Evolutionary conservation across 208 protist species (phyloP).

Genomic region (Crithidia bombi): DNA sequence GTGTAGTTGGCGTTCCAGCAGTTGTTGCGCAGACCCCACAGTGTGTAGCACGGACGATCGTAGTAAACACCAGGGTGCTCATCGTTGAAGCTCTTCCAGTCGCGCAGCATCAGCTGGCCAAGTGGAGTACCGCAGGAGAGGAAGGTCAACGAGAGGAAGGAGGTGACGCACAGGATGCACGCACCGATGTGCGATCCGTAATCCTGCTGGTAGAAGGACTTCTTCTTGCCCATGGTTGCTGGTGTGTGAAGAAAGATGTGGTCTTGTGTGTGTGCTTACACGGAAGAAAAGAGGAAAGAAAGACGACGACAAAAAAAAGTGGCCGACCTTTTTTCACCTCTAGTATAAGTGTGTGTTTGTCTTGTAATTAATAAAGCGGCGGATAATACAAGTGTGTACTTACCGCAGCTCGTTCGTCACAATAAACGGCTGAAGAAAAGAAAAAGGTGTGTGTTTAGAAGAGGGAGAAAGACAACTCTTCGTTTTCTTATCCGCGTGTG

Average conservation of each 20-base stretch:
- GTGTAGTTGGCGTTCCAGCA: slow-evolving; percentile 56
- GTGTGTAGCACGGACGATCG: slow-evolving; percentile 50
- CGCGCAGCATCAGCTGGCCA: slow-evolving; percentile 42
- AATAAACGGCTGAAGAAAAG: slow-evolving; percentile 3
- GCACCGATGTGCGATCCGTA: slow-evolving; percentile 63
- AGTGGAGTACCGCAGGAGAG: slow-evolving; percentile 53
- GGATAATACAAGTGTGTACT: slow-evolving; percentile 22
- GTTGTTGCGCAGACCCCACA: slow-evolving; percentile 54
- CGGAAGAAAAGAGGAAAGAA: background rate
- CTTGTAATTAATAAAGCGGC: slow-evolving; percentile 19
- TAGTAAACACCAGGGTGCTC: background rate
- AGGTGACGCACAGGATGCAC: slow-evolving; percentile 45
- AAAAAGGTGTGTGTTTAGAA: slow-evolving; percentile 1
- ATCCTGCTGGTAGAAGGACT: slow-evolving; percentile 55
- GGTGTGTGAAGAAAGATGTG: background rate
- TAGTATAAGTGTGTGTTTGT: background rate
- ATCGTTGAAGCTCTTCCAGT: background rate
- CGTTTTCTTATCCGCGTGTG: slow-evolving; percentile 15
- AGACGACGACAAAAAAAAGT: background rate
- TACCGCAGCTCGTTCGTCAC: slow-evolving; percentile 6
- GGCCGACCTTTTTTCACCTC: background rate
- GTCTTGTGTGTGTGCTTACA: too few species aligned
- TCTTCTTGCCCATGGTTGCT: slow-evolving; percentile 46
- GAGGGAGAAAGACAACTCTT: slow-evolving; percentile 4
- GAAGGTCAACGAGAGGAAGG: slow-evolving; percentile 51